These are phyloP conservation scores for Testicularia cyperi DNA, from an alignment of 1,284 basidiomycete species.

Conservation along the genomic window DNA sequence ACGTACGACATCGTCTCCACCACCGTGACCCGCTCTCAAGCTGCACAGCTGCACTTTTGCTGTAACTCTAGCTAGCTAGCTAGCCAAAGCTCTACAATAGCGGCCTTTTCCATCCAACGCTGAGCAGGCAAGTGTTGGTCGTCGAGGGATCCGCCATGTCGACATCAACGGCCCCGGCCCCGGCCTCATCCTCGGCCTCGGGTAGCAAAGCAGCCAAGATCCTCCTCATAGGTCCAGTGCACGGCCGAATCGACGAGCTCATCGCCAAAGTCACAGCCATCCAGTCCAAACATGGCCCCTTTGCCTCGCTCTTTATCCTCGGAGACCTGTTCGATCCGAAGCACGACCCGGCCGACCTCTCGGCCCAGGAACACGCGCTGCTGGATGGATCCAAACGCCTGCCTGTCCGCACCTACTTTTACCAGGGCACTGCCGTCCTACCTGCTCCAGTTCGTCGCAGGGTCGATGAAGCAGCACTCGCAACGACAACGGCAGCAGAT, in stretches of 20 bases:
- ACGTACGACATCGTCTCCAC: too few relatives aligned
- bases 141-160: too few relatives aligned
- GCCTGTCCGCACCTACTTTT: conserved; percentile 87
- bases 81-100: too few relatives aligned
- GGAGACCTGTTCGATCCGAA: conserved; percentile 80
- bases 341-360: conserved; percentile 62
- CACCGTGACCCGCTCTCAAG: too few relatives aligned
- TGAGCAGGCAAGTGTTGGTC: too few relatives aligned
- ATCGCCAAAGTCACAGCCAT: conserved; percentile 81
- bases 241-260: conserved; percentile 73
- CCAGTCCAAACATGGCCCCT: conserved; percentile 90
- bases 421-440: conserved; percentile 68
- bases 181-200: too few relatives aligned
- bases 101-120: too few relatives aligned
- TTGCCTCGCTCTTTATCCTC: conserved; percentile 79
- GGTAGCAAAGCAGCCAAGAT: conserved; percentile 65
- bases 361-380: conserved; percentile 68
- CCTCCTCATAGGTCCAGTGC: conserved; percentile 80
- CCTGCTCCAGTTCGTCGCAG: neutral
- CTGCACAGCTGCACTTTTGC: too few relatives aligned
- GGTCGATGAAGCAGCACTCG: conserved; percentile 1
- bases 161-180: too few relatives aligned
- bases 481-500: neutral
- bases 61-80: too few relatives aligned
- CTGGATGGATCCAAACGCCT: conserved; percentile 71